A percentile compares a stretch with the other conserved stretches of the same genome.
phyloP scores from a whole-genome alignment of 108 stramenopile species.

The Pseudonitzschia multiseries region DNA sequence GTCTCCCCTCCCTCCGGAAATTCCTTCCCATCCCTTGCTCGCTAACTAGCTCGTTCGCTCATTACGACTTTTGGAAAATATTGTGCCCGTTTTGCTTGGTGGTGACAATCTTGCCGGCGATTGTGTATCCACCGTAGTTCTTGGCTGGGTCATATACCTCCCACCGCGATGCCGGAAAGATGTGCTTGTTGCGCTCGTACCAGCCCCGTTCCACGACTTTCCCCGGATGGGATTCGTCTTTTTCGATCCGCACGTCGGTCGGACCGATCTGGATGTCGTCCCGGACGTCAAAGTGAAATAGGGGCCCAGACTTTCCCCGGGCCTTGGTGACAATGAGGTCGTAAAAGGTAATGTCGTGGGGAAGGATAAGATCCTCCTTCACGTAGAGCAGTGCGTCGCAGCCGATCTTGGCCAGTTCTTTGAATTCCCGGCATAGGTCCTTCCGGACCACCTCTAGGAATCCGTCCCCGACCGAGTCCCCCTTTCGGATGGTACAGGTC shows the following conservation, averaged over 20 bases:
- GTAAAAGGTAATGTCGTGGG: conserved; percentile 94
- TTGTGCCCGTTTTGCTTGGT: background rate
- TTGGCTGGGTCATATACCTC: conserved; percentile 93
- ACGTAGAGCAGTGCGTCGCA: conserved; percentile 93
- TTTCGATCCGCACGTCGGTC: conserved; percentile 87
- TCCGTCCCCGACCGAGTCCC: conserved; percentile 75
- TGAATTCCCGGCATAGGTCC: conserved; percentile 80
- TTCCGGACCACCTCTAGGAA: conserved; percentile 87
- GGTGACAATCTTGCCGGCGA: conserved; percentile 84
- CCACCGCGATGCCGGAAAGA: conserved; percentile 97
- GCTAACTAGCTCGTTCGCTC: too few species aligned
- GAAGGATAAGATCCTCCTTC: conserved; percentile 98
- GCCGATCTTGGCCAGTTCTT: conserved; percentile 71
- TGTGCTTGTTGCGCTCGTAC: conserved; percentile 98
- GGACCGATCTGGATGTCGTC: conserved; percentile 92
- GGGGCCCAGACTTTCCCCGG: conserved; percentile 93
- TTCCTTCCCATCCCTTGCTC: too few species aligned
- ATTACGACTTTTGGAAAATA: background rate
- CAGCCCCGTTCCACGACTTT: conserved; percentile 94
- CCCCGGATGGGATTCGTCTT: conserved; percentile 96
- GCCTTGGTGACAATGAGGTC: conserved; percentile 96
- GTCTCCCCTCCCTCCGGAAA: too few species aligned
- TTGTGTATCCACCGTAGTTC: conserved; percentile 89
- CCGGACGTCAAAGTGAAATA: conserved; percentile 96
- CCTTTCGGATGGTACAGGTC: conserved; percentile 71